Evolutionary conservation across 106 monocot species (phyloP).

Genomic region (Agapanthus africanus): DNA sequence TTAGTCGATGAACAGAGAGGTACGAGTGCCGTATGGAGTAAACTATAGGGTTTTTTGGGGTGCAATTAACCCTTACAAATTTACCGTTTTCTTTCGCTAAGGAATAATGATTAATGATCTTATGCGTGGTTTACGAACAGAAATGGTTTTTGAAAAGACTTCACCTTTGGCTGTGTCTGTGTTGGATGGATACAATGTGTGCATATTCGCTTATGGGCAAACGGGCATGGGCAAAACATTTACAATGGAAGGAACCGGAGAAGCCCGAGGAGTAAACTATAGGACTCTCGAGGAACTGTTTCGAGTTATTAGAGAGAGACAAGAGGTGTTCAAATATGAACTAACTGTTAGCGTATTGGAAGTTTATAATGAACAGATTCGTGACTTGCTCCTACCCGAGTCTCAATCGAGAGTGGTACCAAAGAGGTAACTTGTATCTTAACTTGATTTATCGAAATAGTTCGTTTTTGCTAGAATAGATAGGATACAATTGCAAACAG

Average conservation of each 20-base stretch:
- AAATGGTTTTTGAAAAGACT: conserved; percentile 63
- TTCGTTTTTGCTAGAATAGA: too few species aligned
- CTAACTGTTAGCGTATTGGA: conserved; percentile 72
- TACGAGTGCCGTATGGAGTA: too few species aligned
- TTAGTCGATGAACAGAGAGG: too few species aligned
- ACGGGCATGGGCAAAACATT: conserved; percentile 92
- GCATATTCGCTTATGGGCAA: conserved; percentile 94
- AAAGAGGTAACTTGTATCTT: too few species aligned
- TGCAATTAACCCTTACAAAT: too few species aligned
- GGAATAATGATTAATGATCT: too few species aligned
- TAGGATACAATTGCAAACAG: too few species aligned
- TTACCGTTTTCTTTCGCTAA: background rate
- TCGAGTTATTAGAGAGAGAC: conserved; percentile 64
- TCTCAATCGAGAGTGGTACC: conserved; percentile 39
- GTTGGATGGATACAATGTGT: conserved; percentile 88
- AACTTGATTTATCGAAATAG: too few species aligned
- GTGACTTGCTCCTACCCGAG: conserved; percentile 56
- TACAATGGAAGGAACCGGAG: conserved; percentile 90
- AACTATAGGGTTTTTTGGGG: too few species aligned
- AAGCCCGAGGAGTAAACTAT: conserved; percentile 76
- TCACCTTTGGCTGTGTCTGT: conserved; percentile 72
- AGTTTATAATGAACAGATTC: conserved; percentile 90
- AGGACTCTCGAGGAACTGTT: conserved; percentile 83
- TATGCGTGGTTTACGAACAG: too few species aligned
- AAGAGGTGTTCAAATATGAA: conserved; percentile 49